Evolutionary conservation across 73 alveolate genomes (phyloP), one percentile per base, ranked within the genome.

Genomic region (Stentor roeselii): DNA sequence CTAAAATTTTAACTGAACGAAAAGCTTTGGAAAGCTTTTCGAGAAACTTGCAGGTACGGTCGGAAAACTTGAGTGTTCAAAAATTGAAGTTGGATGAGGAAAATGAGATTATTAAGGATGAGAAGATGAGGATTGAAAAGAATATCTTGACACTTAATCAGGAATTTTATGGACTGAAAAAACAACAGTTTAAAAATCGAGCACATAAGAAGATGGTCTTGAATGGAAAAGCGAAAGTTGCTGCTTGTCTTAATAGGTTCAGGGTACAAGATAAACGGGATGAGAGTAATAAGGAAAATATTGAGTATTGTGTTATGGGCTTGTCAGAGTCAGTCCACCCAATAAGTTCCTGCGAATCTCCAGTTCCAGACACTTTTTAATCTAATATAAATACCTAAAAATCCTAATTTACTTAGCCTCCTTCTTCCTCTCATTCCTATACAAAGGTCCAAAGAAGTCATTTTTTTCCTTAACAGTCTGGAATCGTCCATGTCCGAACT

Each of bases 401-500:
- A 50, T 11, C 21, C 67, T 50, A 50, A 50, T 6, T 50, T 50
- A 50, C 67, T 67, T 67, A 67, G 84, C 84, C 39, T 37, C 84
- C 34, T 76, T 38, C 59, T 80, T 80, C 59, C 67, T 61, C 42
- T 84, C 82, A 86, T 88, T 88, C 60, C 91, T 61, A 86, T 89
- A 89, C 50, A 88, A 89, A 75, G 93, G 95, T 83, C 99, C 99
- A 87, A 89, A 92, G 99, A 97, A 96, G 90, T 96, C 98, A 94
- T 88, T 94, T 96, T 97, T 98, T 89, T 98, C 99, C 75, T 97
- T 99, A 87, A 93, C 83, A 87, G 99, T 98, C 92, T 98, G 99
- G 99, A 94, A 98, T 91, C 99, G 87, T 74, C 98, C 99, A 94
- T 98, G 99, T 42, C 99, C 99, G 75, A 94, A 88, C 98, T 98